phyloP scores from a whole-genome alignment of 2,329 filamentous ascomycete species.

The Ploettnerulaceae sp. region DNA sequence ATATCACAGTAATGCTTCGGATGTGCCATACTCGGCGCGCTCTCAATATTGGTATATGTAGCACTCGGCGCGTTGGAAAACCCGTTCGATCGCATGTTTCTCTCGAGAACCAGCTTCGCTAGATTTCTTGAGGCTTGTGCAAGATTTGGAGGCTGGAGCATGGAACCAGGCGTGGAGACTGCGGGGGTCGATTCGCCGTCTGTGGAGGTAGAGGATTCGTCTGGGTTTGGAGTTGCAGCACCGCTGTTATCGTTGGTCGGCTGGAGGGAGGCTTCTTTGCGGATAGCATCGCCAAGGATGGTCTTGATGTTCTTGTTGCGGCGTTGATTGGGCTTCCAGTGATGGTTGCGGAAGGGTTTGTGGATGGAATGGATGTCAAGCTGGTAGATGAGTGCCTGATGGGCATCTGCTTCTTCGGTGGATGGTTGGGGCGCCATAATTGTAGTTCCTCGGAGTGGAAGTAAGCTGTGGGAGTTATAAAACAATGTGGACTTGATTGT shows the following conservation, averaged over 20 bases:
- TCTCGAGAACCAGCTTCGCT: constrained; percentile 83
- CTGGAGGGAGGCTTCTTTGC: constrained; percentile 82
- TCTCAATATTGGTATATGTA: constrained; percentile 96
- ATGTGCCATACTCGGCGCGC: constrained; percentile 80
- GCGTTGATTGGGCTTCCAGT: constrained; percentile 89
- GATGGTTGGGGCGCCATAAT: constrained; percentile 28
- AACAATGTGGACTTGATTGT: background rate
- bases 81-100: constrained; percentile 53
- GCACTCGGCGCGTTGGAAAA: constrained; percentile 54
- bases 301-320: constrained; percentile 99
- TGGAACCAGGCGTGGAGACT: constrained; percentile 35
- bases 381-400: constrained; percentile 80
- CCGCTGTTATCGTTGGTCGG: constrained; percentile 80
- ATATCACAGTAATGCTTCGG: constrained; percentile 93
- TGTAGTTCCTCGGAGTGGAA: background rate
- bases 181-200: constrained; percentile 44
- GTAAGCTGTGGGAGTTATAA: background rate
- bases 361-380: constrained; percentile 84
- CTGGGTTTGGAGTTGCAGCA: constrained; percentile 58
- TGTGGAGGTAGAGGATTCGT: constrained; percentile 52
- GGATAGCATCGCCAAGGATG: constrained; percentile 82
- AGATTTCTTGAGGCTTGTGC: constrained; percentile 85
- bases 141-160: constrained; percentile 58
- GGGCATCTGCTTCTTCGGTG: constrained; percentile 50
- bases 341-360: constrained; percentile 84